Conservation (phyloP, 192 early-diverging fungal species). For the Coemansia sp. region DNA sequence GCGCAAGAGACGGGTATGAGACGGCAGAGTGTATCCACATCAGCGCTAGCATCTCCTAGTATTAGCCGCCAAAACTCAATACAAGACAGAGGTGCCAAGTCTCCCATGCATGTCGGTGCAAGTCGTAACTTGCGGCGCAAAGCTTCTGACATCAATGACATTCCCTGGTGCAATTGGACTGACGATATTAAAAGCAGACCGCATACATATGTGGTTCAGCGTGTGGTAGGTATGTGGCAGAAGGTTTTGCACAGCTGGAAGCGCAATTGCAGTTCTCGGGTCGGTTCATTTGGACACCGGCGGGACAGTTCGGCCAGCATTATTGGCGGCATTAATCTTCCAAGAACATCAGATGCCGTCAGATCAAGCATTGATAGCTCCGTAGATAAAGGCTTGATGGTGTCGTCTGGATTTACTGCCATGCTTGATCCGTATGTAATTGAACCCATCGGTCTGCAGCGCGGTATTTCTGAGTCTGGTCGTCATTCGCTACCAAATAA, state of each 20-base stretch:
- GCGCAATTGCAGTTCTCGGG: constrained; percentile 7
- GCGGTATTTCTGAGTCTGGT: constrained; percentile 40
- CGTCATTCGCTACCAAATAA: constrained; percentile 13
- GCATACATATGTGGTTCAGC: constrained; percentile 11
- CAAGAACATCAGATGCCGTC: not conserved
- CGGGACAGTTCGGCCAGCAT: constrained; percentile 17
- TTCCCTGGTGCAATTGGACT: constrained; percentile 33
- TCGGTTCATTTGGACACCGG: constrained; percentile 1
- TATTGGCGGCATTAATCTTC: constrained; percentile 6
- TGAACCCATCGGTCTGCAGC: constrained; percentile 40
- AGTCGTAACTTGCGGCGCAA: not conserved
- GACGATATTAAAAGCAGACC: constrained; percentile 9
- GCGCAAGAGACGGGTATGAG: too few relatives aligned
- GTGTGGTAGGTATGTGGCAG: constrained; percentile 28
- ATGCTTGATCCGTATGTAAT: constrained; percentile 12
- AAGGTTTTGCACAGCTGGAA: constrained; percentile 19
- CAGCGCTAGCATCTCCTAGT: too few relatives aligned
- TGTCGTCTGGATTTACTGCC: not conserved
- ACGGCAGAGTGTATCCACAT: too few relatives aligned
- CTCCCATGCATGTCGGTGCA: not conserved
- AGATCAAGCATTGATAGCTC: too few relatives aligned
- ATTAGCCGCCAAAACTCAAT: not conserved
- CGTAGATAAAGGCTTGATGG: too few relatives aligned
- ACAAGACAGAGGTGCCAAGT: not conserved
- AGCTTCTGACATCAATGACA: not conserved